Evolutionary conservation across 768 basidiomycete genomes (phyloP).

Genomic region (Gloeostereum incarnatum): DNA sequence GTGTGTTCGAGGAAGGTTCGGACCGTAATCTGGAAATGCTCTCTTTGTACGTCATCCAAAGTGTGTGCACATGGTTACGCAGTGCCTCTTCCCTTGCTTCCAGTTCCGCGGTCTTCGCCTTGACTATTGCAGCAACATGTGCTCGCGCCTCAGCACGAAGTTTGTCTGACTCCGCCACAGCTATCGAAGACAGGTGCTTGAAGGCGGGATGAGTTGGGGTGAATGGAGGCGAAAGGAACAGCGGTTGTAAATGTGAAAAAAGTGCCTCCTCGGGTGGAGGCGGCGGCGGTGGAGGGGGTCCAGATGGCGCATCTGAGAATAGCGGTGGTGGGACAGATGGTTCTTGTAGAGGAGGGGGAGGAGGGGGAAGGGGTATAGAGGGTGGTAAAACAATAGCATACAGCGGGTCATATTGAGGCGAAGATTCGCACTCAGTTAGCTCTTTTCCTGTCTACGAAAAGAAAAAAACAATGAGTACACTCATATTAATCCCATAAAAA

Average conservation of each 20-base stretch:
- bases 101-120: constrained; percentile 46
- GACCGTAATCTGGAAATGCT: constrained; percentile 32
- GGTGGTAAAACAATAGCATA: constrained; percentile 39
- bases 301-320: constrained; percentile 17
- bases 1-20: no score
- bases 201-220: constrained; percentile 70
- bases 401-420: constrained; percentile 29
- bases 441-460: constrained; percentile 26
- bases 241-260: constrained; percentile 44
- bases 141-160: constrained; percentile 51
- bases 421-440: constrained; percentile 26
- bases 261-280: constrained; percentile 19
- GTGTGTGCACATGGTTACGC: constrained; percentile 43
- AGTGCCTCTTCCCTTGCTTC: constrained; percentile 45
- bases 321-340: constrained; percentile 37
- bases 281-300: constrained; percentile 16
- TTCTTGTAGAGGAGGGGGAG: constrained; percentile 18
- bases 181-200: constrained; percentile 49
- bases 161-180: constrained; percentile 42
- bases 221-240: constrained; percentile 73
- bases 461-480: constrained; percentile 8
- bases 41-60: constrained; percentile 55
- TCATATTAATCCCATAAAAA: no score
- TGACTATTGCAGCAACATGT: constrained; percentile 41
- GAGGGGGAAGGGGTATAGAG: constrained; percentile 14